These are phyloP conservation scores for Circinella minor DNA, from an alignment of 371 early-diverging fungal genomes.

Conservation along the genomic window DNA sequence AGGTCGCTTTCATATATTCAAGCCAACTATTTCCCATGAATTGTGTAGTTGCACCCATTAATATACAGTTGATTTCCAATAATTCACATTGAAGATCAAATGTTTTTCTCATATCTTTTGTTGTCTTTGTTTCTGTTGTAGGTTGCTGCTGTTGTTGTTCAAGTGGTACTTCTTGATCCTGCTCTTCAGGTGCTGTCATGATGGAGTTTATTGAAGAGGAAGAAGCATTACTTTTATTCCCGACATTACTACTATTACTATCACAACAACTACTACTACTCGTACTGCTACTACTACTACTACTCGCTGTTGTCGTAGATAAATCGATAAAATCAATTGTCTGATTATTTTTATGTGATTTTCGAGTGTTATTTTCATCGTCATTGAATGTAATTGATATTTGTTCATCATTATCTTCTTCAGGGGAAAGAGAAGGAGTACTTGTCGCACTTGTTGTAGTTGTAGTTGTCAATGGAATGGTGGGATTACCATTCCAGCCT, in stretches of 20 bases:
- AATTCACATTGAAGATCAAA: slow-evolving; percentile 40
- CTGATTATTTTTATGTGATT: not conserved
- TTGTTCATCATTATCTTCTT: not conserved
- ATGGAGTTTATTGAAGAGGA: not conserved
- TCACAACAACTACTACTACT: no score
- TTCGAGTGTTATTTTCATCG: not conserved
- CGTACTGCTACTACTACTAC: no score
- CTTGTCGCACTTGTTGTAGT: not conserved
- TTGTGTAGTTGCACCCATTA: slow-evolving; percentile 54
- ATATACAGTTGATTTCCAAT: slow-evolving; percentile 46
- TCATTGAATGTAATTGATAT: not conserved
- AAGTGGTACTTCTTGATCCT: not conserved
- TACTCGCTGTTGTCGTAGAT: no score
- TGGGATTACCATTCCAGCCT: slow-evolving; percentile 19
- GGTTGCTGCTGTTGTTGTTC: not conserved
- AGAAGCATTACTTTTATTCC: no score
- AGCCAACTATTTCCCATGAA: slow-evolving; percentile 52
- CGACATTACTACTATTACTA: no score
- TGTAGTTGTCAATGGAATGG: not conserved
- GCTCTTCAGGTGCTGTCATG: slow-evolving; percentile 18
- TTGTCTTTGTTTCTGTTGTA: not conserved
- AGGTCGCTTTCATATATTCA: slow-evolving; percentile 55
- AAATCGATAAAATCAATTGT: not conserved
- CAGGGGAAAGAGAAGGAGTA: no score
- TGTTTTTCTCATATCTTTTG: slow-evolving; percentile 2